Conservation (phyloP, 352 stramenopile species). For the Globisporangium carolinianum region DNA sequence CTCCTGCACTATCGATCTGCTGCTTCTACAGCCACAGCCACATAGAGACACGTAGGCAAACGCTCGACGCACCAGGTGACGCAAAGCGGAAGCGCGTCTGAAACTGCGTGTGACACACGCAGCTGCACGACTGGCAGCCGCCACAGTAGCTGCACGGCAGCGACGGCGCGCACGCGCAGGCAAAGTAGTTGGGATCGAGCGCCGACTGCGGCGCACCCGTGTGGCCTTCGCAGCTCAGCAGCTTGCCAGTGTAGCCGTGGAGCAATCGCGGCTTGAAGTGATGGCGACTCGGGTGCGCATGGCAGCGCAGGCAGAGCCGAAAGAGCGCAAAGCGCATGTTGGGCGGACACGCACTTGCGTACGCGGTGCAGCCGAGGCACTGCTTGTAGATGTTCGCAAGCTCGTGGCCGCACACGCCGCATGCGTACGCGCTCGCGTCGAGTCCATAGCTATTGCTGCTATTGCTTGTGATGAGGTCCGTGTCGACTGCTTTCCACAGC, state of each 20-base stretch:
- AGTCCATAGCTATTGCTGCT: slow-evolving; percentile 1
- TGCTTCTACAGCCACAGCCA: neutral
- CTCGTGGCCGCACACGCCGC: slow-evolving; percentile 60
- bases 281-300: slow-evolving; percentile 63
- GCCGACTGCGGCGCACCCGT: slow-evolving; percentile 66
- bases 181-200: slow-evolving; percentile 60
- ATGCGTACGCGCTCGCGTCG: slow-evolving; percentile 42
- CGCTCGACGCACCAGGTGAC: slow-evolving; percentile 44
- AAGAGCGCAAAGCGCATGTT: slow-evolving; percentile 67
- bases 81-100: slow-evolving; percentile 76
- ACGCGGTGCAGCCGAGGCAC: slow-evolving; percentile 70
- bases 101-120: slow-evolving; percentile 82
- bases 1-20: neutral
- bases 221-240: slow-evolving; percentile 71
- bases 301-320: slow-evolving; percentile 65
- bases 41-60: neutral
- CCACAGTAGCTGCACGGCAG: slow-evolving; percentile 63
- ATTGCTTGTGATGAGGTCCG: slow-evolving; percentile 22
- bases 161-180: slow-evolving; percentile 57
- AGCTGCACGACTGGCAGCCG: slow-evolving; percentile 76
- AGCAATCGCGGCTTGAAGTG: slow-evolving; percentile 62
- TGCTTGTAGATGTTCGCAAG: slow-evolving; percentile 86
- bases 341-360: slow-evolving; percentile 39
- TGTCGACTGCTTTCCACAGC: slow-evolving; percentile 67
- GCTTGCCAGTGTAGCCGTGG: slow-evolving; percentile 54